phyloP scores from a whole-genome alignment of 805 yeast species.

The Kazachstania kunashirensis region DNA sequence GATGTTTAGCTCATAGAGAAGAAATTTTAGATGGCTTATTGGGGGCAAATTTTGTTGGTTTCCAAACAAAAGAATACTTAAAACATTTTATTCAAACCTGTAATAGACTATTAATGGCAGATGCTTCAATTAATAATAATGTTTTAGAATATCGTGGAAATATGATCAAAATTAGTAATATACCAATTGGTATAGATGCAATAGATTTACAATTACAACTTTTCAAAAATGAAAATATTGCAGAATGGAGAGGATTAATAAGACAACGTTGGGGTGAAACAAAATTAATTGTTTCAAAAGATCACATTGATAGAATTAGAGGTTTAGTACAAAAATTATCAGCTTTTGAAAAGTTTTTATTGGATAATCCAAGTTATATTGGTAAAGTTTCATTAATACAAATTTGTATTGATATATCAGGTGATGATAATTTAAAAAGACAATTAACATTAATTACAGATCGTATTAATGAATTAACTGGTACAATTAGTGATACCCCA shows the following conservation, averaged over 20 bases:
- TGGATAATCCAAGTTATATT: constrained; percentile 59
- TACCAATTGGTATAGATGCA: constrained; percentile 80
- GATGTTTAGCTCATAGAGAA: constrained; percentile 84
- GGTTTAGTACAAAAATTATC: constrained; percentile 81
- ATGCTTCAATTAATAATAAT: constrained; percentile 43
- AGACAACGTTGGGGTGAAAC: constrained; percentile 68
- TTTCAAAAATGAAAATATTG: constrained; percentile 40
- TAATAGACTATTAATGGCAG: constrained; percentile 73
- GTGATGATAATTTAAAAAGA: constrained; percentile 56
- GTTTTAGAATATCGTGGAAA: constrained; percentile 48
- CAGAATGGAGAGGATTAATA: constrained; percentile 58
- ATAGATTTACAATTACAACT: constrained; percentile 41
- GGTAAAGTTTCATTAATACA: constrained; percentile 70
- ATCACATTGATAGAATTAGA: constrained; percentile 75
- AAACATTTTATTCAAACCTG: constrained; percentile 90
- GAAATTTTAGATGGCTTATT: constrained; percentile 69
- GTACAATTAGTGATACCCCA: constrained; percentile 61
- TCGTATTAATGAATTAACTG: constrained; percentile 68
- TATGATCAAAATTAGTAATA: constrained; percentile 44
- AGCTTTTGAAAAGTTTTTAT: constrained; percentile 75
- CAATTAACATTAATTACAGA: constrained; percentile 70
- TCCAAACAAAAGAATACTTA: constrained; percentile 88
- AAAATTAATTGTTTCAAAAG: constrained; percentile 72
- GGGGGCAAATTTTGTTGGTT: constrained; percentile 81
- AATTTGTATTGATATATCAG: constrained; percentile 56